These are phyloP conservation scores for Mercurialis annua DNA, from an alignment of 345 rosid species.

Conservation along the genomic window DNA sequence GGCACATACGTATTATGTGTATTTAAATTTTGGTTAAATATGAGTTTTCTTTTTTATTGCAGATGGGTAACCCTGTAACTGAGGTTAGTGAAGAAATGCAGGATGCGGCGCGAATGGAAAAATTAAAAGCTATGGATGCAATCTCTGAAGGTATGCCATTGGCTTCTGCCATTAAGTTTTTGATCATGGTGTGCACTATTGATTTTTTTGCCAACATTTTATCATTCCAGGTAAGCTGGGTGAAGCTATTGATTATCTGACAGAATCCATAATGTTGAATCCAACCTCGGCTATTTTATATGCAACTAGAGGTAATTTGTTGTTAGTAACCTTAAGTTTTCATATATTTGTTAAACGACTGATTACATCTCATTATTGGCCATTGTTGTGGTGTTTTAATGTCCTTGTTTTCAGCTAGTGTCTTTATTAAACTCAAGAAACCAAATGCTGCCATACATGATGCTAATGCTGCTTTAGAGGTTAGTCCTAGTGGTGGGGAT, in stretches of 20 bases:
- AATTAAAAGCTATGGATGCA: slow-evolving; percentile 56
- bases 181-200: background rate
- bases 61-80: slow-evolving; percentile 69
- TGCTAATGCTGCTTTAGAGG: slow-evolving; percentile 71
- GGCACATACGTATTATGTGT: slow-evolving; percentile 28
- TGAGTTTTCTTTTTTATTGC: slow-evolving; percentile 21
- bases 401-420: slow-evolving; percentile 46
- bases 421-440: slow-evolving; percentile 58
- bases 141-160: slow-evolving; percentile 52
- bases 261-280: slow-evolving; percentile 69
- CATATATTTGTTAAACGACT: background rate
- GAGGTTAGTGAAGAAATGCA: slow-evolving; percentile 69
- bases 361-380: background rate
- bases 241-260: slow-evolving; percentile 54
- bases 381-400: slow-evolving; percentile 16
- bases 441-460: slow-evolving; percentile 83
- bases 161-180: background rate
- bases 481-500: slow-evolving; percentile 21
- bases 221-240: slow-evolving; percentile 50
- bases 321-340: no score
- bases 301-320: slow-evolving; percentile 64
- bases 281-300: slow-evolving; percentile 74
- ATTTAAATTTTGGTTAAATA: background rate
- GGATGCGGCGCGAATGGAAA: slow-evolving; percentile 64
- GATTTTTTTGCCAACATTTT: slow-evolving; percentile 15